These are phyloP conservation scores for Somion occarium DNA, from an alignment of 1,284 basidiomycete species.

Conservation along the genomic window DNA sequence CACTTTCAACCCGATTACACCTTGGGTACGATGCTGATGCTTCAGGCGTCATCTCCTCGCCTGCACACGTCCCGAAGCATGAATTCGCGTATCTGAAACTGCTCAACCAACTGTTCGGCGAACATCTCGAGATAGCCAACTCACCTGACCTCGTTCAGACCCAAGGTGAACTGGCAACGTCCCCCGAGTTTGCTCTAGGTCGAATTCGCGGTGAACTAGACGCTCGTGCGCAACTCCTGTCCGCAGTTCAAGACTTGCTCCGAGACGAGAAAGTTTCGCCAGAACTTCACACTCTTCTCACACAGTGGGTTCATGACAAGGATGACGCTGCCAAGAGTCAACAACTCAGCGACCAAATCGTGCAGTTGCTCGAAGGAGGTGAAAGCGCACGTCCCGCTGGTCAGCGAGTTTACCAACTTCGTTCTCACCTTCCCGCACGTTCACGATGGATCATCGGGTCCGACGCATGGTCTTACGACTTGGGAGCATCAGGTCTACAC, in stretches of 20 bases:
- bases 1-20: constrained; percentile 38
- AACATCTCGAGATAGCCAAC: constrained; percentile 86
- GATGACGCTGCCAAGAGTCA: constrained; percentile 56
- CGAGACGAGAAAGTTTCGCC: constrained; percentile 42
- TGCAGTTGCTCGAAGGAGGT: constrained; percentile 46
- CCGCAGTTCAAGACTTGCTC: constrained; percentile 57
- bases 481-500: constrained; percentile 94
- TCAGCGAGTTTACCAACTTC: constrained; percentile 53
- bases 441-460: constrained; percentile 97
- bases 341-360: constrained; percentile 57
- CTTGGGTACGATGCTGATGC: constrained; percentile 34
- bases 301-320: constrained; percentile 74
- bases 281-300: constrained; percentile 68
- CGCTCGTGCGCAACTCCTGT: constrained; percentile 60
- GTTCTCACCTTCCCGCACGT: constrained; percentile 56
- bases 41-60: constrained; percentile 13
- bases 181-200: constrained; percentile 92
- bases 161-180: constrained; percentile 73
- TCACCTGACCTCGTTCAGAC: constrained; percentile 68
- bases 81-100: constrained; percentile 92
- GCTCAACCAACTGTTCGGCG: constrained; percentile 76
- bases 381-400: constrained; percentile 40
- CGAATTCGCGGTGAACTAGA: constrained; percentile 82
- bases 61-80: constrained; percentile 72
- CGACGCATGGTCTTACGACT: constrained; percentile 96